Conservation (phyloP, 331 rosid genomes). For the Pyracantha coccinea region DNA sequence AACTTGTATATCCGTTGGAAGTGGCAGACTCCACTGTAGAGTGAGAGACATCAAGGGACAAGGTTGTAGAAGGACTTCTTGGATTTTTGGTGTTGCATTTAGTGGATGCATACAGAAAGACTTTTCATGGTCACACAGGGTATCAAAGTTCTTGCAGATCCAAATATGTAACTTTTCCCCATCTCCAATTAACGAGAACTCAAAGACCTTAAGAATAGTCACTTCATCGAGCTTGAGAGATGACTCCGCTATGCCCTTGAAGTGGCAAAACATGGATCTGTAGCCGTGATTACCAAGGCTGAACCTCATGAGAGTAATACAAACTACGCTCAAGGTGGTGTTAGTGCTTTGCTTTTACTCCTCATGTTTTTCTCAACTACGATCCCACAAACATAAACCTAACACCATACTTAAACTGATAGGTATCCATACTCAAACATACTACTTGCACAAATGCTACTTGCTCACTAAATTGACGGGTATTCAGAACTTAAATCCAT, state of each 20-base stretch:
- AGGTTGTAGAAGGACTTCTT: slow-evolving; percentile 35
- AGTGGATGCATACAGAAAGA: slow-evolving; percentile 35
- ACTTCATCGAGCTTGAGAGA: slow-evolving; percentile 48
- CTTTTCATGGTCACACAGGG: slow-evolving; percentile 49
- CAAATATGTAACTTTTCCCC: slow-evolving; percentile 30
- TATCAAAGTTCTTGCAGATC: slow-evolving; percentile 39
- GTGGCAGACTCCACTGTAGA: slow-evolving; percentile 32
- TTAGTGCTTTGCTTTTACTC: too few species aligned
- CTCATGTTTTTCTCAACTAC: too few species aligned
- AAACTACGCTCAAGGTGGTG: slow-evolving; percentile 99
- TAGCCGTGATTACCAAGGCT: slow-evolving; percentile 92
- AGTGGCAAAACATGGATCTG: slow-evolving; percentile 83
- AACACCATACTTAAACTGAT: too few species aligned
- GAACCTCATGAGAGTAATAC: slow-evolving; percentile 98
- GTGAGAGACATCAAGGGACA: slow-evolving; percentile 28
- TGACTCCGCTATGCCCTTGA: slow-evolving; percentile 74
- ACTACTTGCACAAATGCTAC: too few species aligned
- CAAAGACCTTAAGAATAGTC: slow-evolving; percentile 30
- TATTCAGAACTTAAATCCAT: too few species aligned
- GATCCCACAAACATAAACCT: too few species aligned
- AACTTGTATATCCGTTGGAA: slow-evolving; percentile 54
- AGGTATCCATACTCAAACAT: too few species aligned
- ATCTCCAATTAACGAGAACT: slow-evolving; percentile 20
- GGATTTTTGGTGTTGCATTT: slow-evolving; percentile 27
- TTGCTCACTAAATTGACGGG: too few species aligned